Conservation (phyloP, 441 rosid species). For the Dalechampia spathulata region DNA sequence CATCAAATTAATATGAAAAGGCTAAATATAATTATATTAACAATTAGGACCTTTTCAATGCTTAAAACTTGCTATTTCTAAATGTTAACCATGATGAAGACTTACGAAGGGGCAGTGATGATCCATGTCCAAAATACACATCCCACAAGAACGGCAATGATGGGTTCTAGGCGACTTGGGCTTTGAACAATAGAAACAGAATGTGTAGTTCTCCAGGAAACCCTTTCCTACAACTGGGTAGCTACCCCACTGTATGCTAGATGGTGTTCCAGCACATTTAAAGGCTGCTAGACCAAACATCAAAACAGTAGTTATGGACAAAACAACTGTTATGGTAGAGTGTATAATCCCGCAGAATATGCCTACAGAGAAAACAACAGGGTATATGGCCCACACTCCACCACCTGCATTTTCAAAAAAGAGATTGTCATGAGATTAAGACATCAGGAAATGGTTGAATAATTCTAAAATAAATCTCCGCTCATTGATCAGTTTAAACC, state of each 20-base stretch:
- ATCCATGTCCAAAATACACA: conserved; percentile 90
- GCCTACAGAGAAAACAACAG: conserved; percentile 69
- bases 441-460: not conserved
- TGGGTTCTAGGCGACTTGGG: conserved; percentile 88
- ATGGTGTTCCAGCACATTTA: conserved; percentile 60
- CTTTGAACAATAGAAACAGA: conserved; percentile 64
- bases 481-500: not conserved
- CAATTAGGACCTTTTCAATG: too few relatives aligned
- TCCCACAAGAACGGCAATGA: conserved; percentile 90
- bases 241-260: conserved; percentile 62
- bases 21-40: too few relatives aligned
- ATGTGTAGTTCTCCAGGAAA: conserved; percentile 68
- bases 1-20: too few relatives aligned
- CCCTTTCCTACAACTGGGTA: conserved; percentile 74
- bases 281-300: conserved; percentile 66
- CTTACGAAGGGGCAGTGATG: conserved; percentile 98
- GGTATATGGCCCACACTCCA: conserved; percentile 81
- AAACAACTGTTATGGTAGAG: conserved; percentile 27
- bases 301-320: conserved; percentile 51
- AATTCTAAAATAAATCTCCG: not conserved
- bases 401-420: conserved; percentile 54
- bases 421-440: conserved; percentile 7
- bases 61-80: not conserved
- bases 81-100: conserved; percentile 7
- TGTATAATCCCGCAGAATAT: conserved; percentile 48